Evolutionary conservation across 2,329 filamentous ascomycete species (phyloP).

Genomic region (Fusarium sp.): DNA sequence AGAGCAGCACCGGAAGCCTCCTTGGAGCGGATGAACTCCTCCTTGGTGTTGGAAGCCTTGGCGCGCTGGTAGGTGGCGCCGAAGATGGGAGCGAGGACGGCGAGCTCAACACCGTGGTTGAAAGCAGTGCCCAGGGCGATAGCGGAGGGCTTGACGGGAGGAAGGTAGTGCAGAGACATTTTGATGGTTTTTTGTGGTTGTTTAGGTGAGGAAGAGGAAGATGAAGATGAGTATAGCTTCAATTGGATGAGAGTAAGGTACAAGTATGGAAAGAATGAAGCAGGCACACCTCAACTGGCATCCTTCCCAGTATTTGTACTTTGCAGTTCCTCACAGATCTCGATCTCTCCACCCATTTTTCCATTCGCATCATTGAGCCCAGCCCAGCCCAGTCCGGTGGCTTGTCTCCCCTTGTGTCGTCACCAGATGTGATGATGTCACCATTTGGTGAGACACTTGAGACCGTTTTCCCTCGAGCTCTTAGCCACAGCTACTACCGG

Average conservation of each 20-base stretch:
- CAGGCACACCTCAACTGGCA: constrained; percentile 6
- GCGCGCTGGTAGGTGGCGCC: constrained; percentile 95
- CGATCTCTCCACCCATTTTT: constrained; percentile 41
- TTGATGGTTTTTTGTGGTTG: constrained; percentile 47
- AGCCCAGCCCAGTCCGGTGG: constrained; percentile 20
- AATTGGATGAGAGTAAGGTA: constrained; percentile 27
- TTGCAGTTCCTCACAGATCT: constrained; percentile 40
- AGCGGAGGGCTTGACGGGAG: constrained; percentile 94
- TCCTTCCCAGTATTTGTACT: constrained; percentile 49
- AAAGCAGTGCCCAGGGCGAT: constrained; percentile 97
- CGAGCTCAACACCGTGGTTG: constrained; percentile 92
- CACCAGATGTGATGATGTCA: constrained; percentile 60
- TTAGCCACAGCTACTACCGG: background rate
- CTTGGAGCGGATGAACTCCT: constrained; percentile 95
- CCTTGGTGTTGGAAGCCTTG: constrained; percentile 91
- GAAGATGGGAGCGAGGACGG: constrained; percentile 89
- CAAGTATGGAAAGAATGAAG: constrained; percentile 18
- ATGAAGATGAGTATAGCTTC: constrained; percentile 26
- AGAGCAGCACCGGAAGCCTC: constrained; percentile 90
- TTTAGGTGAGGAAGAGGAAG: background rate
- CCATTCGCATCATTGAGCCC: constrained; percentile 38
- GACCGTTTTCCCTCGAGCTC: constrained; percentile 14
- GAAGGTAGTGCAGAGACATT: constrained; percentile 75
- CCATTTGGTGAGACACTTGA: constrained; percentile 50
- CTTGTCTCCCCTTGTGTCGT: constrained; percentile 51